Evolutionary conservation across 2,329 filamentous ascomycete genomes (phyloP), one percentile per base, ranked within the genome.

Genomic region (Aspergillus fructus): DNA sequence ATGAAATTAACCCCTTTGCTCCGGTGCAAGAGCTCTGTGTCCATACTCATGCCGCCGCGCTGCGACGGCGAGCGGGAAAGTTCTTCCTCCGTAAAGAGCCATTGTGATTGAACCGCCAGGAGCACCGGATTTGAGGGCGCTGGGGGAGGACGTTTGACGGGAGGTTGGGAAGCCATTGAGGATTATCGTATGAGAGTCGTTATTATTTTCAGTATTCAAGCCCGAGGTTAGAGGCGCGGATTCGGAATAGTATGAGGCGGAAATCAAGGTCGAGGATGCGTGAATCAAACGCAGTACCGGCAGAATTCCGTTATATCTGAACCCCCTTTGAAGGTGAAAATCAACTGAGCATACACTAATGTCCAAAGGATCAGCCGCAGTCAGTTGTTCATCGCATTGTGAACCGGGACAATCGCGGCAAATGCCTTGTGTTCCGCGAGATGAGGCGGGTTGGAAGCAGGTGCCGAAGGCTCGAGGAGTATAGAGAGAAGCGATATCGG

Each of bases 1-100:
- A 99, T 96, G 76, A 99, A 99, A 74, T 96, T 96, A 70, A 97
- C 89, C 47, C 94, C 93, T 74, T 97, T 97, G 59, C 90, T 89
- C 55, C 94, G 86, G 58, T 90, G 83, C 63, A 89, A 83, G 61
- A 91, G 83, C 77, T 97, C 94, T 70, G 94, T 88, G 30, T 87
- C 84, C 3, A 87, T 82, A 8, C 85, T 74, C 71, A 97, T 85
- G 21, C 93, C 93, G 64, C 96, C 90, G 13, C 92, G 76, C 58
- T 96, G 87, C 52, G 91, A 94, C 0, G 94, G 94, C 6, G 91
- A 89, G 69, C 89, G 90, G 53, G 85, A 78, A 24, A 96, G 83
- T 76, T 99, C 94, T 48, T 91, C 87, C 46, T 89, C 83, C 13
- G 88, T 90, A 72, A 97, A 97, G 55, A 91, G 83, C 94, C 94